Base-by-base conservation (phyloP, 2,329 filamentous ascomycete genomes). In the Elsinoe perseae region DNA sequence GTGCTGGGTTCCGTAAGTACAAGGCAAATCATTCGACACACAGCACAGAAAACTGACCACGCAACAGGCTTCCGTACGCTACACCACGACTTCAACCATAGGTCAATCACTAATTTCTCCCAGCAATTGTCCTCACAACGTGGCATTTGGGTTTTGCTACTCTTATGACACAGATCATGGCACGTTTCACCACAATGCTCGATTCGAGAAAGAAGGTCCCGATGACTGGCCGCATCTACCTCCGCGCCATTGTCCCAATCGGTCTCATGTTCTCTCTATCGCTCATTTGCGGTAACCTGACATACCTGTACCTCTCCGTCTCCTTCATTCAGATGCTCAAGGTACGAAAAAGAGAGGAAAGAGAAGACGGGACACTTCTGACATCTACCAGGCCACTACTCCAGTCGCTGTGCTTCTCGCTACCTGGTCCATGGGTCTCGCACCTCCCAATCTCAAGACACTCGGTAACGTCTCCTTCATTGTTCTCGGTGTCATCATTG, bases 1-100 rank as follows among this genome's bases (percentile, higher is more conserved):
- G 82, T 38, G 77, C 84, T 59, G 77, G 85, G 61, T 91, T 91
- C 76, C 81, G 83, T 86, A 78, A 76, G 82, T 64, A n/a, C 20
- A 7, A 25, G 2, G 40, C 38, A 10, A 23, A 28, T n/a, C 8
- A 23, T 14, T n/a, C n/a, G 4, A 21, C 14, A 18, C 21, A 16
- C 4, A 34, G 23, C 12, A 8, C 18, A 25, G 14, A 10, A 14
- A 27, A 42, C 28, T 40, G 23, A 50, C 53, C 21, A 48, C 14
- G 18, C 48, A 46, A n/a, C 65, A 73, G 74, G 71, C 58, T 77
- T 75, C 65, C 72, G 73, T 75, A 68, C 63, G 73, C 69, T 18
- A 25, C 18, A 6, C 34, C 10, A 16, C 32, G 12, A 5, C 32
- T 36, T 36, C 32, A n/a, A n/a, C n/a, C n/a, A n/a, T 14, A 14